These are phyloP conservation scores for Melastoma malabathricum DNA, from an alignment of 345 rosid species.

Conservation along the genomic window DNA sequence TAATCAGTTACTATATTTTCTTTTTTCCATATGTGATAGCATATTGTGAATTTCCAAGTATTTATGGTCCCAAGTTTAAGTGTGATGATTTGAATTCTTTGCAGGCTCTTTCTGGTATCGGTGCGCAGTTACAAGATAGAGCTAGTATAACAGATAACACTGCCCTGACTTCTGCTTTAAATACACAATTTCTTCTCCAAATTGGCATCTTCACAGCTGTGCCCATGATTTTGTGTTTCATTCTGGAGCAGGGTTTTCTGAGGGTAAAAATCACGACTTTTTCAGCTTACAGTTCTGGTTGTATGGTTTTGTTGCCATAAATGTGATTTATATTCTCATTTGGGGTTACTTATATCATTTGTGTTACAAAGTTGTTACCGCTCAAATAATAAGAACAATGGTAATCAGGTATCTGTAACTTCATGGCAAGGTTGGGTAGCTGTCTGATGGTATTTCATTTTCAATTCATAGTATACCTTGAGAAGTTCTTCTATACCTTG, in stretches of 20 bases:
- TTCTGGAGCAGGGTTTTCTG: slow-evolving; percentile 57
- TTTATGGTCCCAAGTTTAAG: background rate
- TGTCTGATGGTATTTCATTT: no score
- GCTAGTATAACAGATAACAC: slow-evolving; percentile 43
- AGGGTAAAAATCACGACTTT: slow-evolving; percentile 23
- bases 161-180: slow-evolving; percentile 70
- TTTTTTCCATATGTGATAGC: no score
- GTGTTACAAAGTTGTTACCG: background rate
- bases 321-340: slow-evolving; percentile 6
- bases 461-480: no score
- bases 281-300: background rate
- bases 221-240: slow-evolving; percentile 83
- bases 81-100: slow-evolving; percentile 6
- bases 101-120: slow-evolving; percentile 94
- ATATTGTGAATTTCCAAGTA: no score
- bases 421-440: no score
- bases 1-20: no score
- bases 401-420: no score
- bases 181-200: slow-evolving; percentile 92
- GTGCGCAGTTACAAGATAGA: slow-evolving; percentile 47
- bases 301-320: slow-evolving; percentile 1
- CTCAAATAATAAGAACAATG: no score
- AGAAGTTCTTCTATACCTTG: no score
- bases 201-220: slow-evolving; percentile 92
- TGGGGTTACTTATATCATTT: slow-evolving; percentile 2